Percentiles rank a stretch among this genome's conserved stretches.
phyloP scores from a whole-genome alignment of 805 yeast species.

The Ogataea sp. region DNA sequence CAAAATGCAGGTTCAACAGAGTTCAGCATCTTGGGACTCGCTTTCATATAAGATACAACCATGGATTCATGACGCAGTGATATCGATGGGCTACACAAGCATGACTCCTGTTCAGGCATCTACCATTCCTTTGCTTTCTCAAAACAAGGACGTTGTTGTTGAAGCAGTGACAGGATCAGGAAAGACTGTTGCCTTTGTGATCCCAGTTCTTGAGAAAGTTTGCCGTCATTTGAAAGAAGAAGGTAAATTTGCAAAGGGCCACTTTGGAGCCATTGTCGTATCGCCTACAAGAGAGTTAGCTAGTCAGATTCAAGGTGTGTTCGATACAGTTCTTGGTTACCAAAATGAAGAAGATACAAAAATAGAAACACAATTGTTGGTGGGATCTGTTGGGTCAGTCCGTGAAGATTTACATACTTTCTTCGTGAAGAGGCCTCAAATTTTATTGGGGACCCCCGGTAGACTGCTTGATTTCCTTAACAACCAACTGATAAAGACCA shows the following conservation, averaged over 20 bases:
- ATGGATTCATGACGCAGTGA: constrained; percentile 66
- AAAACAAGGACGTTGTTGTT: constrained; percentile 90
- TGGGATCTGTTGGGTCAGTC: constrained; percentile 55
- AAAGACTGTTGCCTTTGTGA: constrained; percentile 84
- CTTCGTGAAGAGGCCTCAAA: constrained; percentile 50
- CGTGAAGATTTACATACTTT: constrained; percentile 66
- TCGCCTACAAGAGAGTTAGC: constrained; percentile 67
- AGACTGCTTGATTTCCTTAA: constrained; percentile 68
- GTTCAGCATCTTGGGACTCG: constrained; percentile 56
- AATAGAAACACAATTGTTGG: constrained; percentile 51
- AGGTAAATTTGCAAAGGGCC: constrained; percentile 44
- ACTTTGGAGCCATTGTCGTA: constrained; percentile 61
- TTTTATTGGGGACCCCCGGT: constrained; percentile 90
- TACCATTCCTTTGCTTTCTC: constrained; percentile 74
- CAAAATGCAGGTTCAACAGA: constrained; percentile 10
- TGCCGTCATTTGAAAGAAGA: constrained; percentile 18
- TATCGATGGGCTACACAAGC: constrained; percentile 61
- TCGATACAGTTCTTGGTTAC: constrained; percentile 48
- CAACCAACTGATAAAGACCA: constrained; percentile 48
- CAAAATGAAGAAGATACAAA: constrained; percentile 38
- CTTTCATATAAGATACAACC: constrained; percentile 47
- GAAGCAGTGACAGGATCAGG: constrained; percentile 98
- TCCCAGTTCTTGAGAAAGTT: constrained; percentile 73
- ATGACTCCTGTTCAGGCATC: constrained; percentile 99
- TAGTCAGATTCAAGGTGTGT: constrained; percentile 61